phyloP scores from a whole-genome alignment of 352 stramenopile species.

The Pythium inflatum region DNA sequence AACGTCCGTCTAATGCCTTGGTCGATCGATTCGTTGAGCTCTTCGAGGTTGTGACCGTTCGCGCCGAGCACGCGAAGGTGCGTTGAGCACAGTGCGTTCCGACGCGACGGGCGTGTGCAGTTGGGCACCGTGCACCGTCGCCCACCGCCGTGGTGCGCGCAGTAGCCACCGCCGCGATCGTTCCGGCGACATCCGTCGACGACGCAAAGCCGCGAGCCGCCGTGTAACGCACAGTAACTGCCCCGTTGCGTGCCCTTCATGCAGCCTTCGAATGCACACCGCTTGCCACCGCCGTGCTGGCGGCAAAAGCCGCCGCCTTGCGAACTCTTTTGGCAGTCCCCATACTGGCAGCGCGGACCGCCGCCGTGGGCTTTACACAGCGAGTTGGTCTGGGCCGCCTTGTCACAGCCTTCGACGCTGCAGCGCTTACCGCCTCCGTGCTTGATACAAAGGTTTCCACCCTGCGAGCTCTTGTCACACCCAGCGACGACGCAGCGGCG shows the following conservation, averaged over 20 bases:
- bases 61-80: slow-evolving; percentile 49
- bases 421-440: slow-evolving; percentile 88
- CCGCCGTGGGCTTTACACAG: slow-evolving; percentile 57
- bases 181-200: slow-evolving; percentile 79
- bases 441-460: slow-evolving; percentile 84
- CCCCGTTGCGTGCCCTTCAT: slow-evolving; percentile 49
- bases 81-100: slow-evolving; percentile 79
- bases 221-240: slow-evolving; percentile 46
- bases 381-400: slow-evolving; percentile 55
- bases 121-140: slow-evolving; percentile 71
- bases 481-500: slow-evolving; percentile 75
- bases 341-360: slow-evolving; percentile 44
- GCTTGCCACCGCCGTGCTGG: slow-evolving; percentile 50
- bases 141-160: slow-evolving; percentile 58
- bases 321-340: slow-evolving; percentile 49
- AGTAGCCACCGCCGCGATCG: slow-evolving; percentile 41
- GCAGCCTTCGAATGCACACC: slow-evolving; percentile 44
- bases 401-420: slow-evolving; percentile 75
- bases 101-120: slow-evolving; percentile 77
- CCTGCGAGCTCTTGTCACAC: slow-evolving; percentile 85
- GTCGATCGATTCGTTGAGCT: slow-evolving; percentile 21
- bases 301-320: slow-evolving; percentile 57
- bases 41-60: slow-evolving; percentile 23
- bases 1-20: slow-evolving; percentile 7
- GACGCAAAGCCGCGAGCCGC: slow-evolving; percentile 73